Evolutionary conservation across 2,329 filamentous ascomycete species (phyloP).

Genomic region (Penicillium sp.): DNA sequence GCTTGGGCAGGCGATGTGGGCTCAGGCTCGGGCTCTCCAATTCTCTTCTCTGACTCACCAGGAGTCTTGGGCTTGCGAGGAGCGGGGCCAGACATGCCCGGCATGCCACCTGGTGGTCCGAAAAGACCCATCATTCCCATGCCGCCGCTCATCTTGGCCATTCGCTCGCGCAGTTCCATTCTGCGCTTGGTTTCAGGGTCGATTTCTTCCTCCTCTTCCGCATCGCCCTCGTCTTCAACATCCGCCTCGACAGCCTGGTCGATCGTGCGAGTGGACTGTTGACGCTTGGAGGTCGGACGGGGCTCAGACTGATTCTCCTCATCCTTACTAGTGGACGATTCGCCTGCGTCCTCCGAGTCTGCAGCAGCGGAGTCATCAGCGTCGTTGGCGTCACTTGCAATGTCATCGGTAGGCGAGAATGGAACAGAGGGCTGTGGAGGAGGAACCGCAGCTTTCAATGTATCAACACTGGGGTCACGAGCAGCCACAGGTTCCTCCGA

Average conservation of each 20-base stretch:
- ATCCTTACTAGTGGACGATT: constrained; percentile 65
- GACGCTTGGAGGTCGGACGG: constrained; percentile 18
- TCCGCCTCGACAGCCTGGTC: constrained; percentile 43
- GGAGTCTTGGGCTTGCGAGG: constrained; percentile 51
- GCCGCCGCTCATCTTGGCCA: constrained; percentile 97
- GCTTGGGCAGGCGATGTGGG: constrained; percentile 32
- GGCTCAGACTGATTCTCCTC: constrained; percentile 56
- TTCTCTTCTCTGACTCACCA: constrained; percentile 33
- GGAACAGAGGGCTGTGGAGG: constrained; percentile 37
- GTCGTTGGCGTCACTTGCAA: constrained; percentile 61
- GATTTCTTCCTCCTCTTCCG: constrained; percentile 78
- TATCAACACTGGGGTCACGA: constrained; percentile 38
- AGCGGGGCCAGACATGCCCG: constrained; percentile 50
- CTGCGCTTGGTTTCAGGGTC: constrained; percentile 82
- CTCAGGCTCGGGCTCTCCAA: constrained; percentile 36
- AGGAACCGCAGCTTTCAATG: constrained; percentile 32
- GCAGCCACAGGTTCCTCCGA: constrained; percentile 33
- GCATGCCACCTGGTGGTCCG: constrained; percentile 65
- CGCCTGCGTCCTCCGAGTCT: constrained; percentile 61
- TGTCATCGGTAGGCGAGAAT: constrained; percentile 47
- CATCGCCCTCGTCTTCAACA: constrained; percentile 59
- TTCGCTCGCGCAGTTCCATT: constrained; percentile 85
- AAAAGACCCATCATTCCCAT: constrained; percentile 98
- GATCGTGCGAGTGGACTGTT: constrained; percentile 25
- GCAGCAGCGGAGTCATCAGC: constrained; percentile 62